Percentiles rank a stretch among this genome's conserved stretches.
Conservation (phyloP, 2,329 filamentous ascomycete species). For the Pseudogymnoascus sp. region DNA sequence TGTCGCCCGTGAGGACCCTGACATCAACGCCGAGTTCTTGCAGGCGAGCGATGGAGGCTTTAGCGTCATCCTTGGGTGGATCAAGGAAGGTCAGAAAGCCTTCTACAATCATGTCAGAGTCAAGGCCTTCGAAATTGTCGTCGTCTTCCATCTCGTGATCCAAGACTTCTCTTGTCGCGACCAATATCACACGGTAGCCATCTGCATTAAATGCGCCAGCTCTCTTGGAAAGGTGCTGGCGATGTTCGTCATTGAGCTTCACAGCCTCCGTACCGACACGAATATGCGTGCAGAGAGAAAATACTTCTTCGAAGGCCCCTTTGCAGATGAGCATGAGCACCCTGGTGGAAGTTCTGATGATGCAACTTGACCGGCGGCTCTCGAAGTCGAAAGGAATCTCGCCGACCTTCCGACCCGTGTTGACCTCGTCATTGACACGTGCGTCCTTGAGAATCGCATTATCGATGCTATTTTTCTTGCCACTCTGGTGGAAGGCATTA, state of each 20-base stretch:
- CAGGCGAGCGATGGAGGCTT: constrained; percentile 13
- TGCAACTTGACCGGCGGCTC: constrained; percentile 11
- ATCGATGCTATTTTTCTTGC: constrained; percentile 13
- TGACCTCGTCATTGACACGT: background rate
- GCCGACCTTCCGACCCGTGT: background rate
- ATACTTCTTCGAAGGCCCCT: constrained; percentile 15
- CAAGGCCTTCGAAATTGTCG: background rate
- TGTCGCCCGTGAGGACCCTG: constrained; percentile 14
- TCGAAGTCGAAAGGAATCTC: constrained; percentile 16
- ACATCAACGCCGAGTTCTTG: constrained; percentile 15
- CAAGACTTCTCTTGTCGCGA: constrained; percentile 11
- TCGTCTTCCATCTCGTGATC: background rate
- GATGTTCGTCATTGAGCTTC: too few species aligned
- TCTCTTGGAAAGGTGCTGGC: too few species aligned
- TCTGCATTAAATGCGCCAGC: too few species aligned
- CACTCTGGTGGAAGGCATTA: constrained; percentile 10
- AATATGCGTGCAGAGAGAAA: constrained; percentile 11
- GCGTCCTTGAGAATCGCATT: constrained; percentile 10
- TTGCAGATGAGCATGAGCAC: constrained; percentile 10
- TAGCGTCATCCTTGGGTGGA: constrained; percentile 14
- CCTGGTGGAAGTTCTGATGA: background rate
- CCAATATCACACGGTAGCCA: constrained; percentile 13
- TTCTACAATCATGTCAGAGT: constrained; percentile 12
- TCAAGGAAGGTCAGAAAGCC: constrained; percentile 15
- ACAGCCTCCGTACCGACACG: background rate